Evolutionary conservation across 2,329 filamentous ascomycete genomes (phyloP).

Genomic region (Cladosporium colombiae): DNA sequence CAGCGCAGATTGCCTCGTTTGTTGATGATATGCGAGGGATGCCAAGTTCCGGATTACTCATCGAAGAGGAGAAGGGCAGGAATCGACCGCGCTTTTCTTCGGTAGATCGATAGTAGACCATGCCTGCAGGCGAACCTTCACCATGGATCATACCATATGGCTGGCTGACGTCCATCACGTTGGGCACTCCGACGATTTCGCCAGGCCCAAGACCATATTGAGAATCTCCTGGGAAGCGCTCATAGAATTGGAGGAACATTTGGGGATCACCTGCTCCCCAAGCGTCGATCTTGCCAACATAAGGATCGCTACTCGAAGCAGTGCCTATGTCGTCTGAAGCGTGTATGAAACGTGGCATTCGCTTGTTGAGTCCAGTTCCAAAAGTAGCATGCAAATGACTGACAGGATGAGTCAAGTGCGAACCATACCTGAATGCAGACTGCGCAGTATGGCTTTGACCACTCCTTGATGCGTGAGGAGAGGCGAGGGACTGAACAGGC

Average conservation of each 20-base stretch:
- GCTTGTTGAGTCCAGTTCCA: constrained; percentile 65
- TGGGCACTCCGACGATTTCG: constrained; percentile 72
- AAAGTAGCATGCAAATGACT: constrained; percentile 81
- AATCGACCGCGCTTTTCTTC: constrained; percentile 78
- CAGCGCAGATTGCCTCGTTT: constrained; percentile 70
- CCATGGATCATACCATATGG: constrained; percentile 80
- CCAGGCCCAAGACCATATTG: constrained; percentile 79
- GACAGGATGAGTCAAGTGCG: constrained; percentile 75
- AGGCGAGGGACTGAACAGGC: constrained; percentile 59
- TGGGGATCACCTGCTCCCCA: constrained; percentile 81
- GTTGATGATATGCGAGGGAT: constrained; percentile 74
- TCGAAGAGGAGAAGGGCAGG: constrained; percentile 61
- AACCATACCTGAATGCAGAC: constrained; percentile 82
- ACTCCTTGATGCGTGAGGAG: constrained; percentile 55
- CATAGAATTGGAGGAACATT: constrained; percentile 73
- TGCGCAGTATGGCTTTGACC: constrained; percentile 64
- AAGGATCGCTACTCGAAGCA: constrained; percentile 80
- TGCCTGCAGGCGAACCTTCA: constrained; percentile 82
- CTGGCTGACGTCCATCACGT: constrained; percentile 89
- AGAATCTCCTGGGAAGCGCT: constrained; percentile 70
- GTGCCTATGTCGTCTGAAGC: constrained; percentile 76
- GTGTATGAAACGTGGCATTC: constrained; percentile 76
- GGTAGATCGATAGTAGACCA: constrained; percentile 72
- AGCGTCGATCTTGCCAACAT: constrained; percentile 70
- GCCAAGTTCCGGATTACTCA: constrained; percentile 65